A percentile compares a stretch with the other conserved stretches of the same genome.
phyloP scores from a whole-genome alignment of 2,329 filamentous ascomycete species.

The Neofusicoccum ribis region DNA sequence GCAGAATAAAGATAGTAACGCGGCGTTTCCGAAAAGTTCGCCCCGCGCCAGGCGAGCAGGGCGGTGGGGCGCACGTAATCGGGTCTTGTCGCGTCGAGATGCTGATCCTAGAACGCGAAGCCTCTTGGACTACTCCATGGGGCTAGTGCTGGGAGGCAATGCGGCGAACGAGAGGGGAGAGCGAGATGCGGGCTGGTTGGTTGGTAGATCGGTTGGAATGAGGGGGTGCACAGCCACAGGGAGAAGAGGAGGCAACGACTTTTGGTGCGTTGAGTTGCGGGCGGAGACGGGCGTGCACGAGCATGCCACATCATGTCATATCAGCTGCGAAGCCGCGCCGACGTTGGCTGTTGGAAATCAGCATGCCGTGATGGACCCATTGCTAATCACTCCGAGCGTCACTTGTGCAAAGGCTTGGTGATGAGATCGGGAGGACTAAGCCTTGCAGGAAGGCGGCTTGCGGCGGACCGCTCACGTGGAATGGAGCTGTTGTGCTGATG shows the following conservation, averaged over 20 bases:
- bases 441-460: neutral
- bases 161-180: neutral
- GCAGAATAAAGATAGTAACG: too few relatives aligned
- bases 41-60: too few relatives aligned
- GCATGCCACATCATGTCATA: neutral
- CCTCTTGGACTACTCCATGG: neutral
- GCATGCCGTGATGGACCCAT: neutral
- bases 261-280: neutral
- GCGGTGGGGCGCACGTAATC: too few relatives aligned
- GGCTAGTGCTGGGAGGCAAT: neutral
- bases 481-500: neutral
- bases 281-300: neutral
- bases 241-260: neutral
- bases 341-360: neutral
- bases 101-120: too few relatives aligned
- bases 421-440: neutral
- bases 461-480: neutral
- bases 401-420: neutral
- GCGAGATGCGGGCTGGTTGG: neutral
- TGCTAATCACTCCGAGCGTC: neutral
- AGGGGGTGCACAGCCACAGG: neutral
- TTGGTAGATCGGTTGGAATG: neutral
- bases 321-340: too few relatives aligned
- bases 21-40: too few relatives aligned
- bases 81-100: too few relatives aligned